Percentiles rank a stretch among this genome's conserved stretches.
These are phyloP conservation scores for Backusella luteola DNA, from an alignment of 192 early-diverging fungal species.

Conservation along the genomic window DNA sequence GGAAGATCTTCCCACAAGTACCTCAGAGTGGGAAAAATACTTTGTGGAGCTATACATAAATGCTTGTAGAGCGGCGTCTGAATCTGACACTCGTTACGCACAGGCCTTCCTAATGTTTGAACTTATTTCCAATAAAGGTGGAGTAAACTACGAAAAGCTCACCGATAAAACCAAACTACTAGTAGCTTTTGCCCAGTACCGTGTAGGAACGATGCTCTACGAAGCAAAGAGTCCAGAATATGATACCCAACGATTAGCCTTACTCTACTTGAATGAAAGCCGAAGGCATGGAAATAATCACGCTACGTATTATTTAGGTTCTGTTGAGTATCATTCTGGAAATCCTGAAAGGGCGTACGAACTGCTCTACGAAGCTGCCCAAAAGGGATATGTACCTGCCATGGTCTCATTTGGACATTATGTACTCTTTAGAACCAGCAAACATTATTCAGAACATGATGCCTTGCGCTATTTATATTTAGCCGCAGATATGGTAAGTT, in stretches of 20 bases:
- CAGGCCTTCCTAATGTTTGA: not conserved
- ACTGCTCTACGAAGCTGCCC: not conserved
- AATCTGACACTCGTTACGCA: not conserved
- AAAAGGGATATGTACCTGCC: not conserved
- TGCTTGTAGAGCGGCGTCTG: not conserved
- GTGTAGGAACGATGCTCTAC: not conserved
- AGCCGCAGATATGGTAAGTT: not conserved
- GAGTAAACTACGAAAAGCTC: not conserved
- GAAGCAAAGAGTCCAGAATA: not conserved
- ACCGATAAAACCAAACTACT: not conserved
- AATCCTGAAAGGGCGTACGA: not conserved
- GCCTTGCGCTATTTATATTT: not conserved
- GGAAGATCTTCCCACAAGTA: not conserved
- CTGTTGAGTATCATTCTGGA: not conserved
- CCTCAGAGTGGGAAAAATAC: slow-evolving; percentile 1
- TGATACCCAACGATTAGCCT: not conserved
- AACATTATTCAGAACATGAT: not conserved
- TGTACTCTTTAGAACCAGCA: not conserved
- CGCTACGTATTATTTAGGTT: not conserved
- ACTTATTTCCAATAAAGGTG: slow-evolving; percentile 1
- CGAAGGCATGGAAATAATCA: not conserved
- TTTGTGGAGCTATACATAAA: not conserved
- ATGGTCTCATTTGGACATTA: slow-evolving; percentile 2
- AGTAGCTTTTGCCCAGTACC: slow-evolving; percentile 6
- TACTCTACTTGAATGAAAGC: not conserved